Conservation (phyloP, 768 basidiomycete species). For the Psilocybe tampanensis region DNA sequence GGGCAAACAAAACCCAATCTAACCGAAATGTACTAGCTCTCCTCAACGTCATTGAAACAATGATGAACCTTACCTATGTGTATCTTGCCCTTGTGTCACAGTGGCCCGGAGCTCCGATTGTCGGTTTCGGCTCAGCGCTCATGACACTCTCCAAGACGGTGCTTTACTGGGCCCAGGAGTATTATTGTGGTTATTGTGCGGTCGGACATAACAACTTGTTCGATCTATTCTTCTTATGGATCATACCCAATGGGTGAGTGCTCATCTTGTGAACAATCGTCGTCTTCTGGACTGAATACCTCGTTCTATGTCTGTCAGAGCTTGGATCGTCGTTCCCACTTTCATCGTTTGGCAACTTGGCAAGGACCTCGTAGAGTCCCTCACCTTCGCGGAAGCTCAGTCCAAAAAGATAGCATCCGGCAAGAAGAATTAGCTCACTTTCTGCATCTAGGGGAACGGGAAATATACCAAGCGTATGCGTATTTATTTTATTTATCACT, state of each 20-base stretch:
- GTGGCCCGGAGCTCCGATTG: constrained; percentile 67
- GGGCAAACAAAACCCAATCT: not conserved
- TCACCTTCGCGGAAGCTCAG: constrained; percentile 27
- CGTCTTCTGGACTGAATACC: not conserved
- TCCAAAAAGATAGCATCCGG: constrained; percentile 11
- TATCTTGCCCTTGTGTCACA: constrained; percentile 67
- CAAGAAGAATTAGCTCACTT: constrained; percentile 2
- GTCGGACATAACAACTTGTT: constrained; percentile 70
- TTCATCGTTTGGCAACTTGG: constrained; percentile 63
- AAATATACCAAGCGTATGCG: not conserved
- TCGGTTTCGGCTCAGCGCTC: constrained; percentile 72
- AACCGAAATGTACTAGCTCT: constrained; percentile 49
- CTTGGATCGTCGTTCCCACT: constrained; percentile 78
- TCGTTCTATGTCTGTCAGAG: constrained; percentile 34
- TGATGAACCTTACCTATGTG: constrained; percentile 74
- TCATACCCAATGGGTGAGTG: constrained; percentile 78
- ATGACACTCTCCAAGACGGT: constrained; percentile 87
- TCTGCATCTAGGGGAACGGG: not conserved
- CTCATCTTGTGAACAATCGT: not conserved
- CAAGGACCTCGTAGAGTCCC: constrained; percentile 54
- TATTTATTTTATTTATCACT: not conserved
- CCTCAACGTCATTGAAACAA: constrained; percentile 78
- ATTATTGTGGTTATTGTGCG: constrained; percentile 71
- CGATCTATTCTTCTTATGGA: constrained; percentile 61
- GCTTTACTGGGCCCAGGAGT: constrained; percentile 83